Evolutionary conservation across 805 yeast species (phyloP), one percentile per base, ranked within the genome.

Genomic region (Hanseniaspora hatyaiensis): DNA sequence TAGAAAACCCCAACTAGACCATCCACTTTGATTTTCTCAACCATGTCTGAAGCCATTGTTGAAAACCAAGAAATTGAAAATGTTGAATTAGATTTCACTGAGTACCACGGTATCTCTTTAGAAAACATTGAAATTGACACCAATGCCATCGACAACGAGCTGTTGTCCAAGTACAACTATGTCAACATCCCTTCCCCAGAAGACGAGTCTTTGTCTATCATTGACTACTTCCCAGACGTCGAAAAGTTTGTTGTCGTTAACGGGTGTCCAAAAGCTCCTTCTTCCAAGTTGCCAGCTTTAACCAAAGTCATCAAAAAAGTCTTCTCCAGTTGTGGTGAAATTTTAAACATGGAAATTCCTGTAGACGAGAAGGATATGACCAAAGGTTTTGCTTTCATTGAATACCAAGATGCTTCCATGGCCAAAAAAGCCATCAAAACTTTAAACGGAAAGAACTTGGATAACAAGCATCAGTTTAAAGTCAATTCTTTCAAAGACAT

Each of bases 231-330:
- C 16, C 67, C 72, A 50, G 75, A 78, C 43, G 71, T 83, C 50
- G 95, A 84, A 59, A 75, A 75, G 58, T 87, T 77, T 60, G 77
- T 89, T 50, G 83, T 89, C 26, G 82, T 86, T 44, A 96, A 87
- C 62, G 98, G 98, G 40, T 88, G 95, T 9, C 99, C 99, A 55
- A 71, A 86, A 52, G 95, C 95, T 22, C 95, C 96, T 50, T 94
- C 81, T 61, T 64, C 85, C 46, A 92, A 92, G 67, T 83, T 79
- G 44, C 83, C 86, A 49, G 77, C 83, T 50, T 74, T 92, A 61
- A 74, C 79, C 55, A 88, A 85, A 64, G 96, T 94, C 38, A 73
- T 92, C 59, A 75, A 73, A 56, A 89, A 88, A 68, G 72, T 86
- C 47, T 80, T 92, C 60, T 68, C 77, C 40, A 74, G 76, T 53